These are phyloP conservation scores for Thalassiosira livingstoniorum DNA, from an alignment of 352 stramenopile species.

Conservation along the genomic window DNA sequence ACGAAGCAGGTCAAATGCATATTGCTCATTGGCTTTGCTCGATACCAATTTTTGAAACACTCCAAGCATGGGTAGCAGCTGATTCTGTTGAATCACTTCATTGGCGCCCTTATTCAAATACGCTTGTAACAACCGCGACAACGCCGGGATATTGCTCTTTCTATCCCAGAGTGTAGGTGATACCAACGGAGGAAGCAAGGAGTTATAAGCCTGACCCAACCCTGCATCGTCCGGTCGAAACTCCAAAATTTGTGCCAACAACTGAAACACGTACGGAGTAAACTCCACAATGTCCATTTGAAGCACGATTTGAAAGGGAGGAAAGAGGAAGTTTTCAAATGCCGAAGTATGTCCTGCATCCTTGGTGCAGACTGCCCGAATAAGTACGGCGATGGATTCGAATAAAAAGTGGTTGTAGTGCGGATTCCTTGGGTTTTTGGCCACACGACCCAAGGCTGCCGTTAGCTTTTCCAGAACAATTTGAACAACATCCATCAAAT, in stretches of 20 bases:
- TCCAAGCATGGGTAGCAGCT: slow-evolving; percentile 78
- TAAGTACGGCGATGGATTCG: slow-evolving; percentile 96
- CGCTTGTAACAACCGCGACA: slow-evolving; percentile 95
- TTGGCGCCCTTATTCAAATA: slow-evolving; percentile 94
- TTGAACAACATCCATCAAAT: slow-evolving; percentile 90
- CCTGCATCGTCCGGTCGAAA: slow-evolving; percentile 88
- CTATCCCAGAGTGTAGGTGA: slow-evolving; percentile 95
- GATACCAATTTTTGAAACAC: slow-evolving; percentile 99
- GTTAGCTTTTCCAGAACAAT: slow-evolving; percentile 96
- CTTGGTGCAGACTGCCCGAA: slow-evolving; percentile 91
- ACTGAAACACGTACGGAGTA: slow-evolving; percentile 98
- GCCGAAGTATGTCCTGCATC: slow-evolving; percentile 69
- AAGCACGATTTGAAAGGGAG: slow-evolving; percentile 96
- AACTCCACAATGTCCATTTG: slow-evolving; percentile 96
- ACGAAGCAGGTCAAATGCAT: slow-evolving; percentile 93
- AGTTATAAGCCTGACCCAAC: slow-evolving; percentile 91
- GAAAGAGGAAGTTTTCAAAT: slow-evolving; percentile 97
- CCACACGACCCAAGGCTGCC: slow-evolving; percentile 91
- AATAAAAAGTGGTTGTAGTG: slow-evolving; percentile 99
- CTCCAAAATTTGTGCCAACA: slow-evolving; percentile 98
- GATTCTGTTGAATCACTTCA: slow-evolving; percentile 86
- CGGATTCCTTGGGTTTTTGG: slow-evolving; percentile 98
- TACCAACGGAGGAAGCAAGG: slow-evolving; percentile 94
- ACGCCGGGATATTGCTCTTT: slow-evolving; percentile 96
- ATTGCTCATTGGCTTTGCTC: slow-evolving; percentile 91